These are phyloP conservation scores for Colletotrichum destructivum DNA, from an alignment of 2,329 filamentous ascomycete species.

Conservation along the genomic window DNA sequence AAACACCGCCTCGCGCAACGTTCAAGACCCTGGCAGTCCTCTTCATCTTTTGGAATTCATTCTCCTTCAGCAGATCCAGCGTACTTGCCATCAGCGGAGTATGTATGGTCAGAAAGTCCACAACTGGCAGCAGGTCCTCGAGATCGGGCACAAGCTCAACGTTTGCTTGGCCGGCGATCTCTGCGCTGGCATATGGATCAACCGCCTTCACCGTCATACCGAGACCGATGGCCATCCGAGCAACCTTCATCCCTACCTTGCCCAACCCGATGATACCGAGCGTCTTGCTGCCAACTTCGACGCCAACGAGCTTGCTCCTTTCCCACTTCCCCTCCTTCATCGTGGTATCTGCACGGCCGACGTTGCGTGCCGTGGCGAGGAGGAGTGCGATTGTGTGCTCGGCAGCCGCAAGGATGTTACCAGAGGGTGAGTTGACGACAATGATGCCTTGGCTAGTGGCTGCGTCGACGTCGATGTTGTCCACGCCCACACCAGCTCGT, in stretches of 20 bases:
- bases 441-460: constrained; percentile 83
- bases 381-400: constrained; percentile 84
- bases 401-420: constrained; percentile 85
- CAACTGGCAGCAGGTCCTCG: constrained; percentile 72
- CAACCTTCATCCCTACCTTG: constrained; percentile 87
- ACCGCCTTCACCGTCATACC: constrained; percentile 83
- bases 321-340: constrained; percentile 84
- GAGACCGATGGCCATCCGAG: constrained; percentile 82
- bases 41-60: constrained; percentile 81
- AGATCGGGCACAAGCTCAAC: constrained; percentile 74
- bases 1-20: constrained; percentile 84
- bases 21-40: constrained; percentile 81
- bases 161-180: constrained; percentile 78
- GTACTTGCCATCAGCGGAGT: constrained; percentile 86
- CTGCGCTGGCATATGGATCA: constrained; percentile 83
- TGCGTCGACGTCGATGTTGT: constrained; percentile 83
- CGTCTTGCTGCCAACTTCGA: constrained; percentile 84
- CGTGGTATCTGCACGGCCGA: constrained; percentile 78
- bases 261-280: constrained; percentile 84
- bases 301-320: constrained; percentile 79
- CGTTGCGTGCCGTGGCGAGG: constrained; percentile 81
- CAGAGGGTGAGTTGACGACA: constrained; percentile 84
- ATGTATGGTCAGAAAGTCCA: constrained; percentile 86
- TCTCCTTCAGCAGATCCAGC: constrained; percentile 78
- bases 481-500: constrained; percentile 84